Conservation (phyloP, 345 rosid species). For the Rhodamnia rubescens region DNA sequence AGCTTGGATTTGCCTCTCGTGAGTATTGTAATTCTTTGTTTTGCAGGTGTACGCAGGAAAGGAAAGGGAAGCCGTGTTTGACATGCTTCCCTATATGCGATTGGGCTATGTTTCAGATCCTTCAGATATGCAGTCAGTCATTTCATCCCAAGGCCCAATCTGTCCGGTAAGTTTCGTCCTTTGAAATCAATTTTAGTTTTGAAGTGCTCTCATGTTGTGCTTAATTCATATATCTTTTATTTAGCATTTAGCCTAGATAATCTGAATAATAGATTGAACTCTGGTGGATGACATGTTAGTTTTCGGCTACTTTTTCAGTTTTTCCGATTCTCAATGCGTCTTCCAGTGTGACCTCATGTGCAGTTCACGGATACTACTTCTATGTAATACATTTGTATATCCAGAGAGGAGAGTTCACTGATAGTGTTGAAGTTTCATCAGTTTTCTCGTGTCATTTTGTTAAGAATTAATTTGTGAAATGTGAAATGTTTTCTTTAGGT, state of each 20-base stretch:
- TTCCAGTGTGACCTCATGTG: neutral
- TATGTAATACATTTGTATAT: neutral
- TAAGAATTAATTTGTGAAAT: neutral
- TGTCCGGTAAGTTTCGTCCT: conserved; percentile 59
- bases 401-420: neutral
- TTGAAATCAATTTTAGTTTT: neutral
- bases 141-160: conserved; percentile 94
- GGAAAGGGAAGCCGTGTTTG: conserved; percentile 80
- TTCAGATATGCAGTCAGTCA: conserved; percentile 83
- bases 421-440: neutral
- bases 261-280: neutral
- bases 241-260: neutral
- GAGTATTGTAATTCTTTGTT: neutral
- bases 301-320: neutral
- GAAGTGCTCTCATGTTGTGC: neutral
- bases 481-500: conserved; percentile 29
- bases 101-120: conserved; percentile 89
- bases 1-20: conserved; percentile 2
- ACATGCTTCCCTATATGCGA: conserved; percentile 85
- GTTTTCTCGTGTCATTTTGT: neutral
- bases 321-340: neutral
- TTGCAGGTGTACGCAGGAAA: conserved; percentile 64
- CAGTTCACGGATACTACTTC: neutral
- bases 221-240: neutral
- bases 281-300: neutral